phyloP scores from a whole-genome alignment of 257 asterid genomes.

The Thymus mandschuricus region DNA sequence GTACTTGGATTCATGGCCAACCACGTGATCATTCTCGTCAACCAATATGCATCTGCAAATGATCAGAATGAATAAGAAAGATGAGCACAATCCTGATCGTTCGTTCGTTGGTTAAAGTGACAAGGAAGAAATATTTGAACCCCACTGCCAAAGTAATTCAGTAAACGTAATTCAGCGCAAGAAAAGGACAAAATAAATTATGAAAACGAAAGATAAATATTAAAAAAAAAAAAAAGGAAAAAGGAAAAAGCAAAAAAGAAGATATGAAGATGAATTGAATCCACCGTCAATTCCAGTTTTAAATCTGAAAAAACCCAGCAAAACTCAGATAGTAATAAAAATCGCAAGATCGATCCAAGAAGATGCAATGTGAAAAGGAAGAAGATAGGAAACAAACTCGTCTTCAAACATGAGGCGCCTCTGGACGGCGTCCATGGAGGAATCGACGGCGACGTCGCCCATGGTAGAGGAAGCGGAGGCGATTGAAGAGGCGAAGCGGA shows the following conservation, averaged over 20 bases:
- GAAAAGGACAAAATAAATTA: not conserved
- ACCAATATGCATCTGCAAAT: constrained; percentile 88
- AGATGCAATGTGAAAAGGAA: not conserved
- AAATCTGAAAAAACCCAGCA: not conserved
- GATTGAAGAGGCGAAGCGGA: constrained; percentile 27
- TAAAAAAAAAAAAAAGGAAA: not conserved
- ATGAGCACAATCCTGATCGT: not conserved
- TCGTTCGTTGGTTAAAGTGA: not conserved
- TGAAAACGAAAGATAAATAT: not conserved
- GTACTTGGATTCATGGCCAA: constrained; percentile 92
- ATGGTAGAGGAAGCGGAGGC: constrained; percentile 44
- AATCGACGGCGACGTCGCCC: constrained; percentile 65
- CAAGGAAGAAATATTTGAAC: not conserved
- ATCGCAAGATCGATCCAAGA: not conserved
- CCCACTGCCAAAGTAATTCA: not conserved
- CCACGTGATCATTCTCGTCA: constrained; percentile 82
- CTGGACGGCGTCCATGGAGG: constrained; percentile 93
- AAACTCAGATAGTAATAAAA: not conserved
- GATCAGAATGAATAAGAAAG: constrained; percentile 2
- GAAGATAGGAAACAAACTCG: constrained; percentile 56
- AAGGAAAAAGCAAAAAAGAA: not conserved
- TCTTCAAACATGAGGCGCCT: constrained; percentile 97
- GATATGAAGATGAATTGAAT: not conserved
- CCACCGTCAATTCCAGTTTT: not conserved
- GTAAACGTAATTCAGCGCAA: not conserved